These are phyloP conservation scores for Claviceps cyperi DNA, from an alignment of 2,329 filamentous ascomycete genomes.

Conservation along the genomic window DNA sequence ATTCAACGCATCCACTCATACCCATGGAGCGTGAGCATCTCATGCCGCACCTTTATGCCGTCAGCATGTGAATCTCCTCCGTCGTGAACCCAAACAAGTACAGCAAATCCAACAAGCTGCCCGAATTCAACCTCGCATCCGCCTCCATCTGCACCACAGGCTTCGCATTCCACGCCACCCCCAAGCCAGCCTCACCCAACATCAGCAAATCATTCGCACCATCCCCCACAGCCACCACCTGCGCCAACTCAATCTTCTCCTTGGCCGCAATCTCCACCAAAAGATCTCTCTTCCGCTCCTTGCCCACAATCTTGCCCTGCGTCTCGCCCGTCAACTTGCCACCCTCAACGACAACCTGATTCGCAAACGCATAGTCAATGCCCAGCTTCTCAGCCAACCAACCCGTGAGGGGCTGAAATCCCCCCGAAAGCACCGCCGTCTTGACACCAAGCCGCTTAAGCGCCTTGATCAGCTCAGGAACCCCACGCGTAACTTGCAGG, in stretches of 20 bases:
- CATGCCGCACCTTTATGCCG: background rate
- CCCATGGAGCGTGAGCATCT: too few relatives aligned
- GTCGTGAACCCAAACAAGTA: constrained; percentile 59
- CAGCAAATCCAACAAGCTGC: constrained; percentile 55
- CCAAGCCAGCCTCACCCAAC: constrained; percentile 61
- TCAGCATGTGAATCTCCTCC: constrained; percentile 34
- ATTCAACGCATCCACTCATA: too few relatives aligned
- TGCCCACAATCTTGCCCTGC: constrained; percentile 58
- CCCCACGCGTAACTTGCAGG: constrained; percentile 72
- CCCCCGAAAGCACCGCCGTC: constrained; percentile 82
- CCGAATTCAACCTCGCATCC: constrained; percentile 55
- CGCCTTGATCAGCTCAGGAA: constrained; percentile 55
- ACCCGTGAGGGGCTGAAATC: constrained; percentile 75
- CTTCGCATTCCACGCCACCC: constrained; percentile 76
- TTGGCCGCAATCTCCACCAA: constrained; percentile 55
- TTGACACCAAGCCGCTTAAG: constrained; percentile 70
- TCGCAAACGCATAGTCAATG: constrained; percentile 79
- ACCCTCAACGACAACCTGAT: constrained; percentile 57
- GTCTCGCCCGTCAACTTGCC: constrained; percentile 57
- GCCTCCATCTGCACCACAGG: constrained; percentile 68
- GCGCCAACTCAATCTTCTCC: constrained; percentile 49
- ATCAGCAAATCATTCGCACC: constrained; percentile 74
- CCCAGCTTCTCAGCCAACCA: constrained; percentile 74
- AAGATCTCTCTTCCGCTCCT: constrained; percentile 58
- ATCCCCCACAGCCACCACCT: constrained; percentile 64